Evolutionary conservation across 1,284 basidiomycete species (phyloP).

Genomic region (Melampsora americana): DNA sequence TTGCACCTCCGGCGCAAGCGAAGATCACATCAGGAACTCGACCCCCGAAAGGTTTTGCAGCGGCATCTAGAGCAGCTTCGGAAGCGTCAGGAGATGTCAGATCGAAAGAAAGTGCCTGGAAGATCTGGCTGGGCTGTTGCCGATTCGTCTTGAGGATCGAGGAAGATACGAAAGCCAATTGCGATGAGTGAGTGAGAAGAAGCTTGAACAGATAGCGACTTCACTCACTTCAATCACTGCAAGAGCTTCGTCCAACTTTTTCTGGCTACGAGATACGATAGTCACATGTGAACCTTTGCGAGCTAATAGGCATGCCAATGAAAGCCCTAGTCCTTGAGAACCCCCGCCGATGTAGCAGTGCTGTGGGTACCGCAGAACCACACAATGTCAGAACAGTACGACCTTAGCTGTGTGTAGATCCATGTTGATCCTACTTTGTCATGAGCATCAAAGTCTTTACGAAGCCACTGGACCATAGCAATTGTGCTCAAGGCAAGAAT

Average conservation of each 20-base stretch:
- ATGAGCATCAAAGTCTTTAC: too few species aligned
- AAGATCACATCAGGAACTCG: slow-evolving; percentile 70
- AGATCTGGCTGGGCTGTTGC: slow-evolving; percentile 59
- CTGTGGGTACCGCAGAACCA: slow-evolving; percentile 53
- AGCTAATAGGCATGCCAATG: slow-evolving; percentile 68
- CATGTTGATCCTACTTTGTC: too few species aligned
- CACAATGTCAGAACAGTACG: too few species aligned
- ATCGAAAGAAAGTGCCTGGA: slow-evolving; percentile 65
- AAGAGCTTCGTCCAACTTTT: slow-evolving; percentile 64
- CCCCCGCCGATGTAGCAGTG: slow-evolving; percentile 77
- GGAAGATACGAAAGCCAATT: not conserved
- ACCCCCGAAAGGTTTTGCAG: slow-evolving; percentile 61
- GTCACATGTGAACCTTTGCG: slow-evolving; percentile 72
- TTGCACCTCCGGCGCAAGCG: slow-evolving; percentile 67
- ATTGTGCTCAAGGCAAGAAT: too few species aligned
- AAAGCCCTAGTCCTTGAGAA: slow-evolving; percentile 72
- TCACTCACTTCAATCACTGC: slow-evolving; percentile 63
- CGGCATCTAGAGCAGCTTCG: slow-evolving; percentile 63
- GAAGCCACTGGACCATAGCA: too few species aligned
- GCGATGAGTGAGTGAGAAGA: not conserved
- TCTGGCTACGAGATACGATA: slow-evolving; percentile 70
- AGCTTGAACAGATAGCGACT: not conserved
- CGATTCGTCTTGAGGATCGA: slow-evolving; percentile 52
- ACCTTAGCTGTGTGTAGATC: too few species aligned
- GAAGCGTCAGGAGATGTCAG: slow-evolving; percentile 61